A percentile compares a stretch with the other conserved stretches of the same genome.
These are phyloP conservation scores for Flaveria trinervia DNA, from an alignment of 129 eudicot species.

Conservation along the genomic window DNA sequence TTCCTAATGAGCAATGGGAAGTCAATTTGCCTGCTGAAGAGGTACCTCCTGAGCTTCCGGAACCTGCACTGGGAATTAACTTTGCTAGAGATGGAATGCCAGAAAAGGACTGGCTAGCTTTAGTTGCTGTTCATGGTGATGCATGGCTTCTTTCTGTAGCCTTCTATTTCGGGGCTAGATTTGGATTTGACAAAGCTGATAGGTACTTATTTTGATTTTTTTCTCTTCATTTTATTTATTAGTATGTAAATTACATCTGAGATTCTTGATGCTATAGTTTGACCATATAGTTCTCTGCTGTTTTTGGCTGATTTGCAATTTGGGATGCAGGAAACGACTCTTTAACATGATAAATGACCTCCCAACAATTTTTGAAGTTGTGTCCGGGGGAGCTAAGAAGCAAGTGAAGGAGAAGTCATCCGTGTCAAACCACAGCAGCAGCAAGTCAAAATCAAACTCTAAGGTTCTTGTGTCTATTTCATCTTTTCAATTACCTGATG, in stretches of 20 bases:
- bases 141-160: constrained; percentile 71
- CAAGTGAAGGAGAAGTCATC: constrained; percentile 58
- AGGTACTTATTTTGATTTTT: constrained; percentile 28
- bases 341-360: constrained; percentile 63
- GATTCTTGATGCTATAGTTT: neutral
- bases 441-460: constrained; percentile 59
- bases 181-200: constrained; percentile 70
- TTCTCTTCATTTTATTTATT: neutral
- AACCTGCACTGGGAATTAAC: constrained; percentile 71
- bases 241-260: neutral
- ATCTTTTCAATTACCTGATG: neutral
- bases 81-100: constrained; percentile 73
- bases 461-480: constrained; percentile 32
- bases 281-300: neutral
- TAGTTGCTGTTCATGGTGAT: constrained; percentile 75
- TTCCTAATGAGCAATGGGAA: constrained; percentile 69
- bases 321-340: constrained; percentile 40
- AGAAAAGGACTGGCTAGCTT: constrained; percentile 68
- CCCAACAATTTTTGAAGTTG: constrained; percentile 60
- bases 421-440: constrained; percentile 61
- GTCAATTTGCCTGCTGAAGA: constrained; percentile 69
- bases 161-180: constrained; percentile 65
- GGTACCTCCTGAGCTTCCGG: constrained; percentile 72
- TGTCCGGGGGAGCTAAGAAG: constrained; percentile 60
- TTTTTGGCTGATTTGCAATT: neutral